A percentile compares a stretch with the other conserved stretches of the same genome.
Evolutionary conservation across 768 basidiomycete genomes (phyloP).

Genomic region (Lentinus tigrinus): DNA sequence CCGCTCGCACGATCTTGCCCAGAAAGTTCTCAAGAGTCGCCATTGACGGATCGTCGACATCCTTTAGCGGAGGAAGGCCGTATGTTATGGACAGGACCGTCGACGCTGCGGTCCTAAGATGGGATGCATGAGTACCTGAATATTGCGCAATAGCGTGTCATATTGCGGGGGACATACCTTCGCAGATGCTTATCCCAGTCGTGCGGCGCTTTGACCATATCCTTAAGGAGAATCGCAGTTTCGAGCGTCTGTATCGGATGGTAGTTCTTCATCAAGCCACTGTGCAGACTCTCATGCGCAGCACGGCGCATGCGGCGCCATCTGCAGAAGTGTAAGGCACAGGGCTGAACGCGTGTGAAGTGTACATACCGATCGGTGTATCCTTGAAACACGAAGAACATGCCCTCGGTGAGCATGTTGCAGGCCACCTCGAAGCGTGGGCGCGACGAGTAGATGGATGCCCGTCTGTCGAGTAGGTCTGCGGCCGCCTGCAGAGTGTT

Average conservation of each 20-base stretch:
- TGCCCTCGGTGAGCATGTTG: constrained; percentile 33
- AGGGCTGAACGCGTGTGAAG: not conserved
- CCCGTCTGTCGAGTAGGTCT: constrained; percentile 18
- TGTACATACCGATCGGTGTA: constrained; percentile 24
- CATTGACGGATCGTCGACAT: constrained; percentile 18
- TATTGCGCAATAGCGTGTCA: not conserved
- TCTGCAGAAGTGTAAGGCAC: constrained; percentile 16
- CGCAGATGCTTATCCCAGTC: constrained; percentile 33
- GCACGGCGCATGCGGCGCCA: constrained; percentile 37
- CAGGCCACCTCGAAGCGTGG: constrained; percentile 28
- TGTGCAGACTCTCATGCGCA: constrained; percentile 34
- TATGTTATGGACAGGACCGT: constrained; percentile 29
- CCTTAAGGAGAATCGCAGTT: constrained; percentile 30
- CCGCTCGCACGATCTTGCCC: constrained; percentile 31
- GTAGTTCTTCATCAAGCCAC: constrained; percentile 23
- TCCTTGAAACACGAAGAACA: constrained; percentile 25
- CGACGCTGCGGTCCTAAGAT: constrained; percentile 28
- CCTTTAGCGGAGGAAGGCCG: constrained; percentile 14
- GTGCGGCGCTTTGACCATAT: constrained; percentile 26
- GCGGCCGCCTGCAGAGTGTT: constrained; percentile 2
- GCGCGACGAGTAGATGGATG: constrained; percentile 24
- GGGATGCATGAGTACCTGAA: not conserved
- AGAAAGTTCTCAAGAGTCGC: constrained; percentile 25
- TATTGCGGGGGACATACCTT: constrained; percentile 12
- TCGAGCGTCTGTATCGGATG: constrained; percentile 29